Evolutionary conservation across 345 rosid genomes (phyloP), one percentile per base, ranked within the genome.

Genomic region (Arabis alpina): DNA sequence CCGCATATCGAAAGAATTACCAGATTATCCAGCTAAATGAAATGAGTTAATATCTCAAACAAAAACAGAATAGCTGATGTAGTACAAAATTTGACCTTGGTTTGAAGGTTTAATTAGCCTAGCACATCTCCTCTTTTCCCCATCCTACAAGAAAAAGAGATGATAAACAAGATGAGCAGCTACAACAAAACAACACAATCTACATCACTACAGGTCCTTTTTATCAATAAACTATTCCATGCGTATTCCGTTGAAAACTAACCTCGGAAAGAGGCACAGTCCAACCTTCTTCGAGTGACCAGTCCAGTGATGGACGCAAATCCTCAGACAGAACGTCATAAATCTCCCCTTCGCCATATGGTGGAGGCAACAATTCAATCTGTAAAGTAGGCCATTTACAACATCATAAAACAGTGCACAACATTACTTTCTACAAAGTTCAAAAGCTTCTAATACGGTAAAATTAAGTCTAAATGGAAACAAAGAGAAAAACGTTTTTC

Each of bases 281-380:
- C 77, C 77, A 74, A 8, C 73, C 77, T 50, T 60, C 53, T 14
- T 67, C 19, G 25, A 34, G 49, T 42, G 73, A 74, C 73, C 77
- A 74, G 19, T 74, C 62, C 61, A 74, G 45, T 8, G 73, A 42
- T 43, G 77, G 77, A 43, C 68, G 62, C 41, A 74, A 34, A 51
- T 74, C 77, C 23, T 25, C 34, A 34, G 37, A 50, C 34, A 2
- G 14, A 42, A 54, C 66, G 0, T 74, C 68, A 6, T 74, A 74
- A 4, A 3, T 3, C 5, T 7, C 28, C 11, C 77, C 77, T 74
- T 74, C 73, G 0, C 77, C 77, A 51, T 58, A 23, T 4, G 77
- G 77, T 13, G 15, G 8, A 66, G 77, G 55, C 30, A 43, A 36
- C 77, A 74, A 59, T 8, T 74, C 77, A 34, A 74, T 34, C 77